Percentiles rank a stretch among this genome's conserved stretches.
Conservation (phyloP, 192 early-diverging fungal genomes). For the Rhizophlyctis rosea region DNA sequence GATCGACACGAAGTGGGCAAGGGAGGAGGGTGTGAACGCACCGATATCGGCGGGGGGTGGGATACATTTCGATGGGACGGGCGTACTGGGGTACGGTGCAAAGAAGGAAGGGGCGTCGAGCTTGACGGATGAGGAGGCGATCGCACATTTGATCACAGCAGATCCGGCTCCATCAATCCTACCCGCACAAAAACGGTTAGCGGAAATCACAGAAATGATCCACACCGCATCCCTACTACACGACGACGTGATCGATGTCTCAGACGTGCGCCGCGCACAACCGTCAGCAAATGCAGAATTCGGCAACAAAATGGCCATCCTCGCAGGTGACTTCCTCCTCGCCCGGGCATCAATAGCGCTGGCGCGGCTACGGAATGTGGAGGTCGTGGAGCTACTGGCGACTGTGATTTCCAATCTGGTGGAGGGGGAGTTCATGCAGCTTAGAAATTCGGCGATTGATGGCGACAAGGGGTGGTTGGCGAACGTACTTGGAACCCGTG, state of each 20-base stretch:
- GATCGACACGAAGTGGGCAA: background rate
- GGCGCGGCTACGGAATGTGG: constrained; percentile 81
- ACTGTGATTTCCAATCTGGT: constrained; percentile 91
- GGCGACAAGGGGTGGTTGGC: constrained; percentile 18
- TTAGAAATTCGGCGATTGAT: constrained; percentile 62
- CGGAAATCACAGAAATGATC: constrained; percentile 98
- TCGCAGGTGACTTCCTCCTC: constrained; percentile 88
- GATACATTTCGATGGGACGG: constrained; percentile 12
- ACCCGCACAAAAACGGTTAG: constrained; percentile 85
- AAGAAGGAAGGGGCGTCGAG: background rate
- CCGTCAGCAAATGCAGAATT: constrained; percentile 80
- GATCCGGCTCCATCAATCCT: constrained; percentile 50
- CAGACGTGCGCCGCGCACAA: constrained; percentile 68
- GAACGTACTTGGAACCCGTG: constrained; percentile 1
- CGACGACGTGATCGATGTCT: constrained; percentile 87
- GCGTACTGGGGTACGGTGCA: constrained; percentile 11
- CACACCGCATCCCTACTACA: constrained; percentile 94
- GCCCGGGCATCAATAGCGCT: constrained; percentile 90
- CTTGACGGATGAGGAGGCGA: constrained; percentile 5
- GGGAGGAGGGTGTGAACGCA: constrained; percentile 3
- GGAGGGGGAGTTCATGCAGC: constrained; percentile 97
- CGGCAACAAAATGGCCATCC: constrained; percentile 97
- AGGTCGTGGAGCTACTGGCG: constrained; percentile 90
- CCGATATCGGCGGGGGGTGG: constrained; percentile 12
- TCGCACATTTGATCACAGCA: background rate